Conservation (phyloP, 2,329 filamentous ascomycete genomes). For the Dactylellina drechsleri region DNA sequence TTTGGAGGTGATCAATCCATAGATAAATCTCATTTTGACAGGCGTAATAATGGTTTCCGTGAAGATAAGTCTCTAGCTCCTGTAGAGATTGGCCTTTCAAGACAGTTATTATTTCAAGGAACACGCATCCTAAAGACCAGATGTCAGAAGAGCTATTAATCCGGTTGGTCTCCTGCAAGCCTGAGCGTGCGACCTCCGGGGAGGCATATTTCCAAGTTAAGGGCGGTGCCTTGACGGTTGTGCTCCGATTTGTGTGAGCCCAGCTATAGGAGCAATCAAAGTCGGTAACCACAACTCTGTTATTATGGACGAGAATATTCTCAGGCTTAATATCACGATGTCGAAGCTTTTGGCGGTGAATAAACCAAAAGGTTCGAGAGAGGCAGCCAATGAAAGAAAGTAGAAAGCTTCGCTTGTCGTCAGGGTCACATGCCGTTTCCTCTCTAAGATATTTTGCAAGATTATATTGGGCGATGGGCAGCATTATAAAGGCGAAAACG, state of each 20-base stretch:
- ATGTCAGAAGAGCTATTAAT: slow-evolving; percentile 51
- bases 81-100: slow-evolving; percentile 33
- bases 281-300: slow-evolving; percentile 54
- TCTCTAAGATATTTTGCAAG: slow-evolving; percentile 49
- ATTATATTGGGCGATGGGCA: slow-evolving; percentile 58
- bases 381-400: slow-evolving; percentile 59
- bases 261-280: slow-evolving; percentile 58
- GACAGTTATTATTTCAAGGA: slow-evolving; percentile 56
- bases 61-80: slow-evolving; percentile 6
- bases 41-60: slow-evolving; percentile 13
- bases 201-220: slow-evolving; percentile 28
- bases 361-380: slow-evolving; percentile 51
- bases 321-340: slow-evolving; percentile 58
- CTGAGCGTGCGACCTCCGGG: slow-evolving; percentile 12
- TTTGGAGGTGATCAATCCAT: slow-evolving; percentile 7
- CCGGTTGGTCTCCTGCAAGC: neutral
- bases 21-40: neutral
- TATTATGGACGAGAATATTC: slow-evolving; percentile 56
- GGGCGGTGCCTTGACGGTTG: slow-evolving; percentile 37
- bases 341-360: slow-evolving; percentile 53
- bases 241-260: slow-evolving; percentile 50
- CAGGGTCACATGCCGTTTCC: neutral
- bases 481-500: slow-evolving; percentile 57
- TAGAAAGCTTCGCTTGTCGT: slow-evolving; percentile 46
- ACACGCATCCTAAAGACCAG: slow-evolving; percentile 58